Evolutionary conservation across 495 filamentous ascomycete species (phyloP).

Genomic region (Xylaria venustula): DNA sequence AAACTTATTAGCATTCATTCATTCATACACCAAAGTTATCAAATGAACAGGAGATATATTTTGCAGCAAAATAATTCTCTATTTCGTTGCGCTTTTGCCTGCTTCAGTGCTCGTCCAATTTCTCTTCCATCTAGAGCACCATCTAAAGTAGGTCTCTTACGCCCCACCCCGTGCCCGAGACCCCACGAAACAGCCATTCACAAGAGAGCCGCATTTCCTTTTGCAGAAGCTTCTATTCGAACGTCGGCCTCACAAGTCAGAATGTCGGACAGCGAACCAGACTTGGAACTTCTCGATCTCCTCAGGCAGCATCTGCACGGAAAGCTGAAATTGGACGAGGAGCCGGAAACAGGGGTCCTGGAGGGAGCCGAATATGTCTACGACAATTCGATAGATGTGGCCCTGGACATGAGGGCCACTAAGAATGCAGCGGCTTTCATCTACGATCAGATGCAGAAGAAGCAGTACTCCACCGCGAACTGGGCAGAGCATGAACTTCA

Average conservation of each 20-base stretch:
- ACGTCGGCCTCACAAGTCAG: constrained; percentile 12
- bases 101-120: not conserved
- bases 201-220: not conserved
- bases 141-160: not conserved
- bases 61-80: not conserved
- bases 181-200: not conserved
- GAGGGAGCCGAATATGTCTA: constrained; percentile 81
- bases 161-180: constrained; percentile 6
- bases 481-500: constrained; percentile 94
- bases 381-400: constrained; percentile 91
- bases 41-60: not conserved
- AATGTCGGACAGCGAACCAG: constrained; percentile 89
- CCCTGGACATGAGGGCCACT: constrained; percentile 71
- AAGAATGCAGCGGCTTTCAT: constrained; percentile 79
- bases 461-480: constrained; percentile 74
- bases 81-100: not conserved
- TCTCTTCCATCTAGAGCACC: not conserved
- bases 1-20: not conserved
- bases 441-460: constrained; percentile 76
- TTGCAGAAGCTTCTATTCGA: not conserved
- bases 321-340: constrained; percentile 41
- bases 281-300: constrained; percentile 83
- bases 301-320: constrained; percentile 75
- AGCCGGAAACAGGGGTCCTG: constrained; percentile 79
- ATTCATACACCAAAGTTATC: not conserved